Conservation (phyloP, 2,329 filamentous ascomycete species). For the Stagonosporopsis cucurbitacearum region DNA sequence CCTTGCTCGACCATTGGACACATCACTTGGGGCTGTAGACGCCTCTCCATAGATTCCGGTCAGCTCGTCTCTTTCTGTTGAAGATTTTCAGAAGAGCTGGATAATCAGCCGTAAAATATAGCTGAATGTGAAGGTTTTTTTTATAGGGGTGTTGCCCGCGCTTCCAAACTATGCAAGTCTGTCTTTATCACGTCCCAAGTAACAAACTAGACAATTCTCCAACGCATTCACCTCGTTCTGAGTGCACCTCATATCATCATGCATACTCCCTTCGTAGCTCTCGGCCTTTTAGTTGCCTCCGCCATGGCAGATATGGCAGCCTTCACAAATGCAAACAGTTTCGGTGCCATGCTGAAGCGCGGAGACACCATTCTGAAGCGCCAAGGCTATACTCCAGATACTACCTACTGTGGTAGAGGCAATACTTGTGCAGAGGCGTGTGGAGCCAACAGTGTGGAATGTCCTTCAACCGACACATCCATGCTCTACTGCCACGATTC, state of each 20-base stretch:
- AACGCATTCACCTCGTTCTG: neutral
- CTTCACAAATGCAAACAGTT: slow-evolving; percentile 48
- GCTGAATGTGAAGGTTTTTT: neutral
- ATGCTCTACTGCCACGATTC: slow-evolving; percentile 66
- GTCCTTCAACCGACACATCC: slow-evolving; percentile 54
- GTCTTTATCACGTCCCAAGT: neutral
- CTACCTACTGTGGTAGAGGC: slow-evolving; percentile 59
- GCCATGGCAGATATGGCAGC: slow-evolving; percentile 29
- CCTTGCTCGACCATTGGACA: neutral
- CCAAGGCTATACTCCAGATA: slow-evolving; percentile 56
- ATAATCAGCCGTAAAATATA: neutral
- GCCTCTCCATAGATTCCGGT: slow-evolving; percentile 1
- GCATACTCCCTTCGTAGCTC: slow-evolving; percentile 33
- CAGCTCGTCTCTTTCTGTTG: neutral
- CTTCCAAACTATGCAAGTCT: neutral
- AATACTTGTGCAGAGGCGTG: slow-evolving; percentile 63
- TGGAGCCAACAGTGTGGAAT: slow-evolving; percentile 59
- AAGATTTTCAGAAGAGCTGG: neutral
- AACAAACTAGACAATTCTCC: neutral
- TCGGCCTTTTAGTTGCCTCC: slow-evolving; percentile 30
- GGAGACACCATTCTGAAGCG: slow-evolving; percentile 30
- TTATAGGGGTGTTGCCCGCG: neutral
- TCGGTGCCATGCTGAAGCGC: slow-evolving; percentile 52
- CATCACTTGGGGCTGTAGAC: neutral
- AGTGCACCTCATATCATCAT: slow-evolving; percentile 31